Evolutionary conservation across 352 stramenopile species (phyloP).

Genomic region (Pythium phragmitis): DNA sequence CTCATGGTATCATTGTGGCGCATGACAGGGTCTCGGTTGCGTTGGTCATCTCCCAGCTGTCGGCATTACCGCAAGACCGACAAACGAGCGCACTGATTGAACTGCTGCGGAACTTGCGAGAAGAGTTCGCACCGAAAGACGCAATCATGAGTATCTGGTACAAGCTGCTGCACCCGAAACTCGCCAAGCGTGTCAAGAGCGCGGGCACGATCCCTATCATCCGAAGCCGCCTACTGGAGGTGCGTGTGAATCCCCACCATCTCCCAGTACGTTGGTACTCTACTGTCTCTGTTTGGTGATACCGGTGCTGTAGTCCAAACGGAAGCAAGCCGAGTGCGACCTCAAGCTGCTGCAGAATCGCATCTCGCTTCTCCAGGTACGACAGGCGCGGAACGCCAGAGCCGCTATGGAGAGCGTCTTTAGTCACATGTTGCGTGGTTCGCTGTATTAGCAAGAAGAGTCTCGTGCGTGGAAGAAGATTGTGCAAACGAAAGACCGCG

Average conservation of each 20-base stretch:
- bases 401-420: too few relatives aligned
- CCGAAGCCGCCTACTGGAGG: slow-evolving; percentile 50
- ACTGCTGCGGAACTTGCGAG: slow-evolving; percentile 46
- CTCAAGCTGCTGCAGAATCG: slow-evolving; percentile 73
- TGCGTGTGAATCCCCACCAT: not conserved
- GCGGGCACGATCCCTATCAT: slow-evolving; percentile 48
- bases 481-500: slow-evolving; percentile 68
- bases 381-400: not conserved
- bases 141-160: slow-evolving; percentile 55
- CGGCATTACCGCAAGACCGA: slow-evolving; percentile 35
- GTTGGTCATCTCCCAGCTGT: slow-evolving; percentile 32
- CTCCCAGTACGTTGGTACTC: too few relatives aligned
- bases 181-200: slow-evolving; percentile 38
- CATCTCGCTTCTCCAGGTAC: slow-evolving; percentile 61
- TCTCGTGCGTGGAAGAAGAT: slow-evolving; percentile 81
- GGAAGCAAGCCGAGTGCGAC: slow-evolving; percentile 75
- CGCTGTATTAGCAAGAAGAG: slow-evolving; percentile 53
- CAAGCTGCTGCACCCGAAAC: slow-evolving; percentile 34
- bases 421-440: too few relatives aligned
- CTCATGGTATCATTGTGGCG: not conserved
- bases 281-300: too few relatives aligned
- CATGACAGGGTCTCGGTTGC: slow-evolving; percentile 30
- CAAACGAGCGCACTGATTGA: slow-evolving; percentile 39
- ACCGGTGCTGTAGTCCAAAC: slow-evolving; percentile 40
- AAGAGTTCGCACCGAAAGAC: slow-evolving; percentile 52